Evolutionary conservation across 75 land plant species (phyloP).

Genomic region (Cunninghamia lanceolata): DNA sequence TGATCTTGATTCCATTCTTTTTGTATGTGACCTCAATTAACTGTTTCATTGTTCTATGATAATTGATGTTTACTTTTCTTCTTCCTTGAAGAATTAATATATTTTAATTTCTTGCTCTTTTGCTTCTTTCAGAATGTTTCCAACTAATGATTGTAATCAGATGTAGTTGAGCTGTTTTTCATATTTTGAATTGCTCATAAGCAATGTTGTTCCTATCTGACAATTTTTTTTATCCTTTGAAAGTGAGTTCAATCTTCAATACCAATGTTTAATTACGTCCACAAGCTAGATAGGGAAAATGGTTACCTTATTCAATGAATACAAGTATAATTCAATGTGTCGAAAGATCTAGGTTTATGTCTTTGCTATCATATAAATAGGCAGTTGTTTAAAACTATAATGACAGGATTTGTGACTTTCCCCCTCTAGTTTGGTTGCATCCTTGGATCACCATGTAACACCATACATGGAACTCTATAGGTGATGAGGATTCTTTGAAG

Average conservation of each 20-base stretch:
- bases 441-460: constrained; percentile 3
- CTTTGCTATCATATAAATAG: not conserved
- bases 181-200: not conserved
- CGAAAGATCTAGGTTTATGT: not conserved
- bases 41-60: not conserved
- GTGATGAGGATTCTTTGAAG: not conserved
- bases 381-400: not conserved
- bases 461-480: not conserved
- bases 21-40: not conserved
- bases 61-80: not conserved
- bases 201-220: not conserved
- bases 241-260: not conserved
- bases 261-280: not conserved
- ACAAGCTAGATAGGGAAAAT: not conserved
- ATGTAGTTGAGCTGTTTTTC: not conserved
- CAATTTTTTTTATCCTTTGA: not conserved
- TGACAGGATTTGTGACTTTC: not conserved
- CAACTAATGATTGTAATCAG: not conserved
- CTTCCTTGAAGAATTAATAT: not conserved
- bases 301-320: not conserved
- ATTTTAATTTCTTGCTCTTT: not conserved
- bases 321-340: not conserved
- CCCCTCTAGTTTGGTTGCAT: not conserved
- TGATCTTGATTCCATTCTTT: not conserved
- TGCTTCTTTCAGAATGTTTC: not conserved